phyloP scores from a whole-genome alignment of 148 eudicot genomes.

The Diospyros kaki region DNA sequence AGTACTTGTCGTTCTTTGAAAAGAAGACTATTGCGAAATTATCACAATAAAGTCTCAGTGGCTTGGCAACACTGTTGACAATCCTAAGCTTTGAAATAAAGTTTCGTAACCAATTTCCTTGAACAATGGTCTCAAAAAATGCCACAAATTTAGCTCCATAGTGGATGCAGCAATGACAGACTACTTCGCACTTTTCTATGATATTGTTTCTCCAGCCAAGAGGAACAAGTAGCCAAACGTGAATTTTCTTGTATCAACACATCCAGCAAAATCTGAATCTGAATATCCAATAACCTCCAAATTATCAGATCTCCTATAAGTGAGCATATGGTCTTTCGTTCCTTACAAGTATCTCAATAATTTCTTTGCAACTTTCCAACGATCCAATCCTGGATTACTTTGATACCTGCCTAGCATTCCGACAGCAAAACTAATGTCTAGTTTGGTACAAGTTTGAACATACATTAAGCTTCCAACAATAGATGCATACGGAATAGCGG shows the following conservation, averaged over 20 bases:
- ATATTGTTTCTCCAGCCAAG: not conserved
- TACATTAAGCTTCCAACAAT: not conserved
- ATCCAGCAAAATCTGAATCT: slow-evolving; percentile 1
- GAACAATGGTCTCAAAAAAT: no score
- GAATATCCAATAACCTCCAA: not conserved
- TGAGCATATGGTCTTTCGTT: not conserved
- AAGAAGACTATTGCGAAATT: no score
- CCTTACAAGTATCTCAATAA: not conserved
- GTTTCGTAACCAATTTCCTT: no score
- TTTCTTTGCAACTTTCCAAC: not conserved
- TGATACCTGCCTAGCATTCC: not conserved
- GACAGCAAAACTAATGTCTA: not conserved
- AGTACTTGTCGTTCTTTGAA: no score
- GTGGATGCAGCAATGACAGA: no score
- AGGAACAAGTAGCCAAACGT: not conserved
- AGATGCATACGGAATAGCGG: not conserved
- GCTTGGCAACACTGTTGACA: no score
- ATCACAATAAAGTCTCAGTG: no score
- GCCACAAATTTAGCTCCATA: no score
- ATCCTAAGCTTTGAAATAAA: no score
- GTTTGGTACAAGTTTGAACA: not conserved
- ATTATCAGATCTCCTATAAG: not conserved
- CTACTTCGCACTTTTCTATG: no score
- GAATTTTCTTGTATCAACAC: not conserved
- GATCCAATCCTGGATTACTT: not conserved